A percentile compares a stretch with the other conserved stretches of the same genome.
Evolutionary conservation across 805 yeast species (phyloP).

Genomic region (Cyberlindnera galapagoensis): DNA sequence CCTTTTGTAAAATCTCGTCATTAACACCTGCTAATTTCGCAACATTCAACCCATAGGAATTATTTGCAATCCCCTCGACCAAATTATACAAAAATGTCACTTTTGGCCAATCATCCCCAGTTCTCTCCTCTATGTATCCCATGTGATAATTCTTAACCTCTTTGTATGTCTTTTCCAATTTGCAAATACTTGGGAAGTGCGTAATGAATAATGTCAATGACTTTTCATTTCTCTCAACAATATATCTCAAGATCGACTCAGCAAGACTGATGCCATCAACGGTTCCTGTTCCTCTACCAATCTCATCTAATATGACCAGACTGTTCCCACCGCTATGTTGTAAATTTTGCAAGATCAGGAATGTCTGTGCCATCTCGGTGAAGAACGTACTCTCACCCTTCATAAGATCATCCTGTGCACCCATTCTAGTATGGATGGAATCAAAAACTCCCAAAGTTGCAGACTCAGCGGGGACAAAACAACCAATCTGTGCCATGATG

Average conservation of each 20-base stretch:
- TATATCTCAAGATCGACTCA: slow-evolving; percentile 86
- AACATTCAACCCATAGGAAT: slow-evolving; percentile 95
- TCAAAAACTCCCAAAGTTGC: slow-evolving; percentile 82
- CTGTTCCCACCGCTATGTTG: slow-evolving; percentile 54
- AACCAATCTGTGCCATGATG: slow-evolving; percentile 81
- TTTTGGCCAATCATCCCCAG: slow-evolving; percentile 38
- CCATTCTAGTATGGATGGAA: slow-evolving; percentile 89
- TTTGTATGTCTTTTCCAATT: slow-evolving; percentile 52
- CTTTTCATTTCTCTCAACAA: slow-evolving; percentile 47
- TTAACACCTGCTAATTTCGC: slow-evolving; percentile 95
- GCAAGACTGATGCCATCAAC: slow-evolving; percentile 98
- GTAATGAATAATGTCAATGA: slow-evolving; percentile 91
- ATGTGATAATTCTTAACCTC: slow-evolving; percentile 85
- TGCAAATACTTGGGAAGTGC: slow-evolving; percentile 90
- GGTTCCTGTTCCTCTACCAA: slow-evolving; percentile 77
- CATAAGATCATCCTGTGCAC: slow-evolving; percentile 95
- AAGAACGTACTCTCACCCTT: slow-evolving; percentile 94
- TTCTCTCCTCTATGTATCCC: slow-evolving; percentile 44
- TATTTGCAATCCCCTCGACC: slow-evolving; percentile 85
- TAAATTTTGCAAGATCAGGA: slow-evolving; percentile 64
- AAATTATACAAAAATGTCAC: slow-evolving; percentile 87
- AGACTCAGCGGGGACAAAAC: slow-evolving; percentile 74
- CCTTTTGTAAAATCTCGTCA: slow-evolving; percentile 77
- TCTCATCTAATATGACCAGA: slow-evolving; percentile 83
- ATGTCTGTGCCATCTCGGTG: slow-evolving; percentile 93